Evolutionary conservation across 2,329 filamentous ascomycete species (phyloP), one percentile per base, ranked within the genome.

Genomic region (Thelonectria rubi): DNA sequence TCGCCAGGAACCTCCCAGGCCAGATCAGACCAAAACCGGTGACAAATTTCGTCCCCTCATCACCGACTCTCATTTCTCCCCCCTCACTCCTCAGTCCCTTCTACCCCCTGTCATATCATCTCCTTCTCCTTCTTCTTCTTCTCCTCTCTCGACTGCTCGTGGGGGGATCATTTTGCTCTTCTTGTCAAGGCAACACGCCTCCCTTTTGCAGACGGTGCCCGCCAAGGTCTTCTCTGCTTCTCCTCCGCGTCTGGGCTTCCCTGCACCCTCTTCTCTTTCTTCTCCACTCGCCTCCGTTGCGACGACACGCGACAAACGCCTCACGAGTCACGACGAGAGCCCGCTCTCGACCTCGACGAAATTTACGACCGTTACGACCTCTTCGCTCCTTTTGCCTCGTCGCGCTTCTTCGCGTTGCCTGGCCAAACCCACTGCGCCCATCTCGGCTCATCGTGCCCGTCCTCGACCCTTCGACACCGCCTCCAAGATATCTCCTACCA

Each of bases 281-380:
- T 45, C 51, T 62, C 46, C 60, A 62, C 60, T 40, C 34, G 48
- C 68, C 63, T 60, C 64, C 58, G 40, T 55, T 62, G 56, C 63
- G 64, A 63, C 65, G 60, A 67, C 58, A 60, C 66, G 56, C 55
- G 59, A 60, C 48, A 55, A 62, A 60, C 67, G 57, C 51, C 45
- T 46, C 45, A 58, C 54, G 56, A 65, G 40, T 34, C 55, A 58
- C 55, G 55, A 42, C 49, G 45, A 14, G 48, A 59, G 59, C 62
- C 55, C 58, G 62, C 58, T 61, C 63, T 66, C 70, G 54, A 72
- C 60, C 63, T 66, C 70, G 52, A 72, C 70, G 70, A 72, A 62
- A 60, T 62, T 63, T 64, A 72, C 66, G 70, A 72, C 70, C 59
- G 65, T 69, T 72, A 72, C 70, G 70, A 71, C 46, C 61, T 61